phyloP scores from a whole-genome alignment of 306 rosid genomes.

The Medicago arabica region DNA sequence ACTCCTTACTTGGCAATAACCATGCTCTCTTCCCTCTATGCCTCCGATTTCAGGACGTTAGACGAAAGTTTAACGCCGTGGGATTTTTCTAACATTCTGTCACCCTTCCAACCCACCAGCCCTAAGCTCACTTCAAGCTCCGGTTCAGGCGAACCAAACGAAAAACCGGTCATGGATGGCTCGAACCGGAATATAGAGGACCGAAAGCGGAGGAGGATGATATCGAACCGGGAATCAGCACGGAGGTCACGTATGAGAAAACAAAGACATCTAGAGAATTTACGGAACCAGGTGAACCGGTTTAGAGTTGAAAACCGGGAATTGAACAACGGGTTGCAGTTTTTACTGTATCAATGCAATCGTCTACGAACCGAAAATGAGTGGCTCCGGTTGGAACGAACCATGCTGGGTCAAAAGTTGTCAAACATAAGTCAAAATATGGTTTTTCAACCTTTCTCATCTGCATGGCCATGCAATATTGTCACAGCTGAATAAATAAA shows the following conservation, averaged over 20 bases:
- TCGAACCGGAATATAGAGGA: slow-evolving; percentile 55
- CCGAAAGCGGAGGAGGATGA: slow-evolving; percentile 77
- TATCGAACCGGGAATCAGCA: slow-evolving; percentile 95
- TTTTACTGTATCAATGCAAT: slow-evolving; percentile 48
- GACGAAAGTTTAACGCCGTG: slow-evolving; percentile 56
- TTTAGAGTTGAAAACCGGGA: slow-evolving; percentile 72
- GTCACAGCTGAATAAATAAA: slow-evolving; percentile 49
- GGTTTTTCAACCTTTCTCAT: slow-evolving; percentile 56
- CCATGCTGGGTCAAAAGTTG: slow-evolving; percentile 59
- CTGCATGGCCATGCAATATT: slow-evolving; percentile 69
- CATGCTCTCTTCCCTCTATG: slow-evolving; percentile 65
- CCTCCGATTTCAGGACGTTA: slow-evolving; percentile 54
- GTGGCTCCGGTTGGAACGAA: slow-evolving; percentile 62
- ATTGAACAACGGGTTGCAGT: slow-evolving; percentile 61
- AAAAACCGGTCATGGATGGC: slow-evolving; percentile 28
- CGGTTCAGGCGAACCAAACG: slow-evolving; percentile 55
- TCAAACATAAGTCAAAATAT: slow-evolving; percentile 55
- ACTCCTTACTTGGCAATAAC: slow-evolving; percentile 26
- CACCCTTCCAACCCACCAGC: slow-evolving; percentile 33
- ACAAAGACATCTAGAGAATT: slow-evolving; percentile 82
- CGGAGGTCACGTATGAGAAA: slow-evolving; percentile 91
- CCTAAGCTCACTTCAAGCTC: slow-evolving; percentile 51
- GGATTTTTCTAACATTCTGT: slow-evolving; percentile 53
- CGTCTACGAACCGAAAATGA: slow-evolving; percentile 61
- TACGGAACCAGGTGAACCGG: slow-evolving; percentile 75